Conservation (phyloP, 2,329 filamentous ascomycete species). For the Penicillium sp. region DNA sequence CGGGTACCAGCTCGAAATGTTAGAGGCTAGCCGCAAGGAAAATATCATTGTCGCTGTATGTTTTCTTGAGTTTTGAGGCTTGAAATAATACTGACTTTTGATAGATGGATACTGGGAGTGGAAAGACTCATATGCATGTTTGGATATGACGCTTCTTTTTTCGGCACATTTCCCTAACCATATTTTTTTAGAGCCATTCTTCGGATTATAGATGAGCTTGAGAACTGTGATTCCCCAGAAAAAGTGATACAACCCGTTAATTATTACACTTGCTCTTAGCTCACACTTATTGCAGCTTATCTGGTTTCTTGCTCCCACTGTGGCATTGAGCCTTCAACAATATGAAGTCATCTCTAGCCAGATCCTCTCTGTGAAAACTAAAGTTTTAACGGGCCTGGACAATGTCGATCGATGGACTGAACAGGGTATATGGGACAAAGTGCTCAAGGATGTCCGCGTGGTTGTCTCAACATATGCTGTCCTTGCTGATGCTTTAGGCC, state of each 20-base stretch:
- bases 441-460: slow-evolving; percentile 64
- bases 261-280: not conserved
- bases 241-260: slow-evolving; percentile 51
- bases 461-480: slow-evolving; percentile 76
- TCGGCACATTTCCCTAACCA: not conserved
- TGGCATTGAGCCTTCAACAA: slow-evolving; percentile 67
- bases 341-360: slow-evolving; percentile 58
- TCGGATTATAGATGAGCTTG: slow-evolving; percentile 64
- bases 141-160: not conserved
- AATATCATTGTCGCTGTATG: slow-evolving; percentile 71
- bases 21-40: slow-evolving; percentile 62
- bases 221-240: slow-evolving; percentile 45
- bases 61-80: not conserved
- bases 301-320: slow-evolving; percentile 73
- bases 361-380: slow-evolving; percentile 57
- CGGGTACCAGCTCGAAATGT: slow-evolving; percentile 74
- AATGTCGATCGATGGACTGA: slow-evolving; percentile 72
- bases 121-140: slow-evolving; percentile 72
- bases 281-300: slow-evolving; percentile 41
- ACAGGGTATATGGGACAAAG: slow-evolving; percentile 63
- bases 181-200: slow-evolving; percentile 59
- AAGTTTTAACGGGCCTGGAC: slow-evolving; percentile 65
- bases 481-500: slow-evolving; percentile 68
- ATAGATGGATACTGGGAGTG: slow-evolving; percentile 77
- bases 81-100: not conserved